Base-by-base conservation (phyloP, 2,329 filamentous ascomycete species). In the Ophiostoma himal-ulmi region DNA sequence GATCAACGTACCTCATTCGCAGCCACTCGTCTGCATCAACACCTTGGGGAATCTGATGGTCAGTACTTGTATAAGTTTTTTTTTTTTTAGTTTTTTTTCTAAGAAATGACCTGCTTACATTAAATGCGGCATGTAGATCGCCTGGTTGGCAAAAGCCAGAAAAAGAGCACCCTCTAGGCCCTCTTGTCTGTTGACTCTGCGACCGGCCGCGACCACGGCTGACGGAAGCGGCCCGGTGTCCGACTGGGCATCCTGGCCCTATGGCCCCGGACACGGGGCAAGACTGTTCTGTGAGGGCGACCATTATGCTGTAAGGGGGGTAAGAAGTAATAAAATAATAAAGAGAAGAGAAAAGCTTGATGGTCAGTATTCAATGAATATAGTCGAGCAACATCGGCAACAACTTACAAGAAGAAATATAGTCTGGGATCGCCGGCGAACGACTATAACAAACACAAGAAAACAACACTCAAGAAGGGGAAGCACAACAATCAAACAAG, bases 11-110 rank as follows among this genome's bases (percentile, higher is more conserved):
- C 62, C 62, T 66, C 37, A 41, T 66, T 20, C 62, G 62, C 17
- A 66, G 62, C 62, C 62, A 66, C n/a, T 66, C 62, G 37, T 66
- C 62, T n/a, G 37, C 62, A n/a, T 66, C 62, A 17, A 66, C 62
- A 26, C 62, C 62, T 22, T 41, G 62, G 8, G 62, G 62, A 17
- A 66, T 66, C 62, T 66, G 57, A 62, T 17, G 36, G 62, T 39
- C 62, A 39, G 34, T 37, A 37, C n/a, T n/a, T n/a, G n/a, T n/a
- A n/a, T n/a, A n/a, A n/a, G n/a, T n/a, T n/a, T n/a, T n/a, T n/a
- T n/a, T n/a, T n/a, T n/a, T n/a, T n/a, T n/a, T n/a, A n/a, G n/a
- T n/a, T n/a, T n/a, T n/a, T n/a, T n/a, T n/a, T n/a, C n/a, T n/a
- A n/a, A n/a, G n/a, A n/a, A n/a, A n/a, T n/a, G n/a, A n/a, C n/a